Evolutionary conservation across 2,329 filamentous ascomycete genomes (phyloP).

Genomic region (Aspergillus quadricinctus): DNA sequence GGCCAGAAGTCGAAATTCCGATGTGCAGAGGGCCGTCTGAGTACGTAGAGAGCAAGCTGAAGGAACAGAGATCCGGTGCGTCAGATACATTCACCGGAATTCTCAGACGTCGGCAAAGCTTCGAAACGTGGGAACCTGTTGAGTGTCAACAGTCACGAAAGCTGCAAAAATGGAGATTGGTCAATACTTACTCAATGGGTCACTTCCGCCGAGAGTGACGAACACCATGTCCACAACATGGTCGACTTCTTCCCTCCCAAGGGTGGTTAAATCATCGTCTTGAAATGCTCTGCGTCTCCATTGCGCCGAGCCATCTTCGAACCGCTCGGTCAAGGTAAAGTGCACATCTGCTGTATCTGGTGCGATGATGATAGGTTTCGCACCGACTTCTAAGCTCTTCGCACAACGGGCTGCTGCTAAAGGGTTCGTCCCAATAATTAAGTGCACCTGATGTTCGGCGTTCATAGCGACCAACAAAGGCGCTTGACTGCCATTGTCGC

Average conservation of each 20-base stretch:
- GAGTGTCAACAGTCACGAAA: conserved; percentile 18
- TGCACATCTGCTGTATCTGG: conserved; percentile 59
- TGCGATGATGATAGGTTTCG: conserved; percentile 72
- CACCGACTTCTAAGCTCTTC: conserved; percentile 77
- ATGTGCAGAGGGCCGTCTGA: conserved; percentile 89
- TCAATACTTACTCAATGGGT: conserved; percentile 46
- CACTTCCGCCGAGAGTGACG: conserved; percentile 60
- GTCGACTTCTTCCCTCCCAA: conserved; percentile 77
- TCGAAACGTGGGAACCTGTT: conserved; percentile 63
- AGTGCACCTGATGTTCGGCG: conserved; percentile 55
- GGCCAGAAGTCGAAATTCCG: conserved; percentile 90
- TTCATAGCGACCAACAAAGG: conserved; percentile 40
- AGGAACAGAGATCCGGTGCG: conserved; percentile 78
- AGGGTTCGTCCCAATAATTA: conserved; percentile 81
- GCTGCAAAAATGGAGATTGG: not conserved
- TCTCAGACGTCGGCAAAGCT: conserved; percentile 69
- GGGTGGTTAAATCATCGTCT: conserved; percentile 65
- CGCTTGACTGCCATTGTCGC: conserved; percentile 15
- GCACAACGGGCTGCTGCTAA: conserved; percentile 79
- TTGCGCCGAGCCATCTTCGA: conserved; percentile 40
- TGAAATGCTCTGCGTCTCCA: conserved; percentile 54
- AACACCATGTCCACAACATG: conserved; percentile 87
- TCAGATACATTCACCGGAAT: conserved; percentile 94
- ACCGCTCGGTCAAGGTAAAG: conserved; percentile 49
- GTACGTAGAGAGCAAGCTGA: conserved; percentile 83